These are phyloP conservation scores for Fennellomyces sp. DNA, from an alignment of 371 early-diverging fungal species.

Conservation along the genomic window DNA sequence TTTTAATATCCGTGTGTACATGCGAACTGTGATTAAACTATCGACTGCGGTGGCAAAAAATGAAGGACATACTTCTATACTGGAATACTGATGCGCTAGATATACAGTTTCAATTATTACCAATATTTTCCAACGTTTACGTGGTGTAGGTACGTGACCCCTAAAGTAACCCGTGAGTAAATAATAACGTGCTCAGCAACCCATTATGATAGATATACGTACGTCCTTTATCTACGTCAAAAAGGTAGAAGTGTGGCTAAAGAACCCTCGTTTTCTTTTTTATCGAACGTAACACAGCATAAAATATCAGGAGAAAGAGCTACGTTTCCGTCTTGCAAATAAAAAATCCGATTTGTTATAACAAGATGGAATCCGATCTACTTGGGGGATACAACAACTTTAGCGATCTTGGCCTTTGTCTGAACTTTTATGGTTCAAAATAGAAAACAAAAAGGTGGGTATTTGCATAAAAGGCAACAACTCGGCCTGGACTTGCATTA, in stretches of 20 bases:
- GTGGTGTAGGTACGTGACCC: neutral
- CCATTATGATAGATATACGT: too few species aligned
- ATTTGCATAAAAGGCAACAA: neutral
- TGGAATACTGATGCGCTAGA: neutral
- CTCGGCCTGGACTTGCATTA: neutral
- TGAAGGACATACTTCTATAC: neutral
- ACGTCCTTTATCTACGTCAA: too few species aligned
- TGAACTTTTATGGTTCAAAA: neutral
- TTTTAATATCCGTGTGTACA: too few species aligned
- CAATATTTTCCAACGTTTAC: neutral
- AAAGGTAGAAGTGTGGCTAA: too few species aligned
- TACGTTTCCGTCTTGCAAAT: too few species aligned
- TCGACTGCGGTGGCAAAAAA: neutral
- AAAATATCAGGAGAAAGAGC: too few species aligned
- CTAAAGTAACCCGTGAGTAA: neutral
- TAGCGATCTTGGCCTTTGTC: neutral
- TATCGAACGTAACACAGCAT: too few species aligned
- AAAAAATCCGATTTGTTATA: neutral
- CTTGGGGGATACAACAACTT: neutral
- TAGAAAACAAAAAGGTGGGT: neutral
- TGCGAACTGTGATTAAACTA: neutral
- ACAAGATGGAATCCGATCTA: neutral
- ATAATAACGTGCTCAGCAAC: too few species aligned
- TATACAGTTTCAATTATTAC: neutral
- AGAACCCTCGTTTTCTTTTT: too few species aligned